phyloP scores from a whole-genome alignment of 208 protist genomes.

The Trypanosoma vivax region DNA sequence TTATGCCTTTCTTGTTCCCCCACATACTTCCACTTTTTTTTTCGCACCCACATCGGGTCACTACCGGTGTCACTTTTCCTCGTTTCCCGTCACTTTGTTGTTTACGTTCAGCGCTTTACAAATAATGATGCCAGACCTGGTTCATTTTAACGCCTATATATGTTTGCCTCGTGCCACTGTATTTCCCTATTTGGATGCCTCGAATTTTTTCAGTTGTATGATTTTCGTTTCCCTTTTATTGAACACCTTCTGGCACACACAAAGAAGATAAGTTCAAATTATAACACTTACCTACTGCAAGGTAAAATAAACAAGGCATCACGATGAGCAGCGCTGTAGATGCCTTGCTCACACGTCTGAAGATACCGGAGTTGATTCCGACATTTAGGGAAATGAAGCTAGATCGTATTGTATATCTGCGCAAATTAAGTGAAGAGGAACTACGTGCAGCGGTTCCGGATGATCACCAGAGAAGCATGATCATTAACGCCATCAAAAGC shows the following conservation, averaged over 20 bases:
- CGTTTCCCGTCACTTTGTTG: neutral
- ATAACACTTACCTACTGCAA: neutral
- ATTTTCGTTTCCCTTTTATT: no score
- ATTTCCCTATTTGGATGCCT: no score
- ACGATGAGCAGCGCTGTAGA: conserved; percentile 54
- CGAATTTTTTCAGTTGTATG: no score
- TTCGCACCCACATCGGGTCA: no score
- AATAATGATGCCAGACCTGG: no score
- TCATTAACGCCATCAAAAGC: conserved; percentile 70
- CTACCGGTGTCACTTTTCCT: neutral
- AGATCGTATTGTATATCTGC: conserved; percentile 65
- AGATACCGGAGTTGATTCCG: conserved; percentile 61
- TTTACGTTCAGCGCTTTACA: neutral
- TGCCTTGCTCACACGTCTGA: conserved; percentile 65
- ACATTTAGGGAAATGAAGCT: conserved; percentile 67
- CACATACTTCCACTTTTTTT: neutral
- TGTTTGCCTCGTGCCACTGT: no score
- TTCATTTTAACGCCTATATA: no score
- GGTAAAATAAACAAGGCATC: neutral
- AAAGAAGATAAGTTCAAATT: conserved; percentile 1
- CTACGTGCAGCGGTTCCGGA: conserved; percentile 70
- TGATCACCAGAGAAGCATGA: conserved; percentile 42
- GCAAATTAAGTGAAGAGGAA: conserved; percentile 60
- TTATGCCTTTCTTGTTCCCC: no score
- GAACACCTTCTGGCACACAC: no score